These are phyloP conservation scores for Anaeromyces robustus DNA, from an alignment of 192 early-diverging fungal genomes.

Conservation along the genomic window DNA sequence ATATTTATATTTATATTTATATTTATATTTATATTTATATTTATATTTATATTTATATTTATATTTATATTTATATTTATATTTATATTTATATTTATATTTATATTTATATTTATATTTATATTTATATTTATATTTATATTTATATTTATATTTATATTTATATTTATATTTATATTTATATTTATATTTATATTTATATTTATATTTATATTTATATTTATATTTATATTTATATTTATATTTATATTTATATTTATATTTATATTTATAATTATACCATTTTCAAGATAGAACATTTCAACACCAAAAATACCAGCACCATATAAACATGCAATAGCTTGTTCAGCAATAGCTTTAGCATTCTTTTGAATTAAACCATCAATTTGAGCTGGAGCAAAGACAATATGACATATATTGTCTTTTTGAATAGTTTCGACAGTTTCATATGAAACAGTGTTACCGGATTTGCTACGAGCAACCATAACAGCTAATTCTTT, in stretches of 20 bases:
- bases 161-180: no score
- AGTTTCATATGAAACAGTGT: constrained; percentile 71
- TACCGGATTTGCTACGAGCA: constrained; percentile 57
- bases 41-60: no score
- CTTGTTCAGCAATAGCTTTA: constrained; percentile 66
- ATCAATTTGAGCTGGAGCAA: constrained; percentile 91
- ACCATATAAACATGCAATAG: constrained; percentile 55
- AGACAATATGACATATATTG: constrained; percentile 89
- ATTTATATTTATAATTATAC: constrained; percentile 11
- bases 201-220: no score
- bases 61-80: no score
- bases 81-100: no score
- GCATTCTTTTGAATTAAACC: constrained; percentile 55
- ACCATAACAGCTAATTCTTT: constrained; percentile 99
- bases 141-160: no score
- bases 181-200: no score
- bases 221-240: no score
- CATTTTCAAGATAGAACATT: constrained; percentile 86
- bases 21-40: no score
- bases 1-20: no score
- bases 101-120: no score
- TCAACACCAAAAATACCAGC: constrained; percentile 96
- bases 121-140: no score
- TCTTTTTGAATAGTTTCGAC: constrained; percentile 96
- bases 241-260: not conserved